Base-by-base conservation (phyloP, 1,139 yeast genomes). In the Diutina mesorugosa region DNA sequence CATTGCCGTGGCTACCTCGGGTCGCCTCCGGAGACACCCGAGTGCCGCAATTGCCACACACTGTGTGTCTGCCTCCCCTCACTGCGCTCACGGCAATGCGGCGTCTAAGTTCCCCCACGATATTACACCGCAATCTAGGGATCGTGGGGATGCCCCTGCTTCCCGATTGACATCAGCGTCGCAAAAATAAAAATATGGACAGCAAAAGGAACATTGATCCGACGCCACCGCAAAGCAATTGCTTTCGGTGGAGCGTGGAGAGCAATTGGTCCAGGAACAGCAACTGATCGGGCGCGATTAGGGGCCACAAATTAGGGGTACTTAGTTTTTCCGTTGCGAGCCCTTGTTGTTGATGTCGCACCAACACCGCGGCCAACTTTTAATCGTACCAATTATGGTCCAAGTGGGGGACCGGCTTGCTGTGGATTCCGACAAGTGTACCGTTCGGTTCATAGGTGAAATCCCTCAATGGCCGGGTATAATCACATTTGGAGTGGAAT, bases 401-500 rank as follows among this genome's bases (percentile, higher is more conserved):
- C 14, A 6, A 8, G 41, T 35, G 12, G 38, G 38, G 6, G 38
- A 47, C 10, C 35, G 51, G 14, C 5, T 47, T 1, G 38, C 29
- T 9, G 51, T 47, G 8, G 51, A 12, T 2, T 30, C 21, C 9
- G 35, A 47, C 8, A 47, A 47, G 38, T 89, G 89, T 47, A 88
- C 96, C 0, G 74, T 90, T 5, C 69, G 77, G 57, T 90, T 67
- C 63, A 66, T 79, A 0, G 97, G 97, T 0, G 52, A 58, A 0
- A 68, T 64, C 1, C 78, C 80, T 0, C 72, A 70, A 4, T 90
- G 97, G 97, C 81, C 83, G 0, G 67, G 67, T 6, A 60, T 61
- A 0, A 47, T 57, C 0, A 90, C 93, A 0, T 69, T 80, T 16
- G 97, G 97, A 0, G 76, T 91, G 1, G 97, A 91, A 66, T 91